Conservation (phyloP, 2,329 filamentous ascomycete genomes). For the Xylaria sp. region DNA sequence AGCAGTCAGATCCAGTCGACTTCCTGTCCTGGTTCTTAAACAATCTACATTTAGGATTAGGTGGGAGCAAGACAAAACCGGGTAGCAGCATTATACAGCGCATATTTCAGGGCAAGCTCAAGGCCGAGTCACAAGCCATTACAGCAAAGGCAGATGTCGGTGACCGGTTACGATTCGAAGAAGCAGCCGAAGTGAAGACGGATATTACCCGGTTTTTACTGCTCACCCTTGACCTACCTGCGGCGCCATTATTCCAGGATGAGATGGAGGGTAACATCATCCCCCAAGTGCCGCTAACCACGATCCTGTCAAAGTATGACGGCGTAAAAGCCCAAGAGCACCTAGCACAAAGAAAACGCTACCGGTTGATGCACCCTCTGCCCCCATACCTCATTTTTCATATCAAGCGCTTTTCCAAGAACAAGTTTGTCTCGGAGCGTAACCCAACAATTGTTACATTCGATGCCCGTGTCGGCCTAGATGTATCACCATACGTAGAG, state of each 20-base stretch:
- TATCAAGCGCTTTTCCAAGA: constrained; percentile 95
- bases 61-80: constrained; percentile 88
- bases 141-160: constrained; percentile 88
- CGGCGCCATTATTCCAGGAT: constrained; percentile 95
- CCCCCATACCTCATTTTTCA: constrained; percentile 94
- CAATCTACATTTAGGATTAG: constrained; percentile 89
- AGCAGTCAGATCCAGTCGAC: constrained; percentile 94
- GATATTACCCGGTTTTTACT: constrained; percentile 86
- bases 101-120: constrained; percentile 91
- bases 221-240: constrained; percentile 90
- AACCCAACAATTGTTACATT: constrained; percentile 99
- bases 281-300: constrained; percentile 85
- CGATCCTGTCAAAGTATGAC: constrained; percentile 92
- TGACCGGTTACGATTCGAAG: constrained; percentile 91
- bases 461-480: constrained; percentile 79
- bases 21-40: constrained; percentile 98
- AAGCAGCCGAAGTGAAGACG: constrained; percentile 82
- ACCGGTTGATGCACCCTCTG: constrained; percentile 88
- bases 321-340: constrained; percentile 88
- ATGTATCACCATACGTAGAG: constrained; percentile 91
- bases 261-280: constrained; percentile 96
- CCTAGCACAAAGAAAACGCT: constrained; percentile 86
- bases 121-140: constrained; percentile 93
- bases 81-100: constrained; percentile 88
- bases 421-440: constrained; percentile 95